These are phyloP conservation scores for Microbotryomycetes sp. DNA, from an alignment of 1,284 basidiomycete species.

Conservation along the genomic window DNA sequence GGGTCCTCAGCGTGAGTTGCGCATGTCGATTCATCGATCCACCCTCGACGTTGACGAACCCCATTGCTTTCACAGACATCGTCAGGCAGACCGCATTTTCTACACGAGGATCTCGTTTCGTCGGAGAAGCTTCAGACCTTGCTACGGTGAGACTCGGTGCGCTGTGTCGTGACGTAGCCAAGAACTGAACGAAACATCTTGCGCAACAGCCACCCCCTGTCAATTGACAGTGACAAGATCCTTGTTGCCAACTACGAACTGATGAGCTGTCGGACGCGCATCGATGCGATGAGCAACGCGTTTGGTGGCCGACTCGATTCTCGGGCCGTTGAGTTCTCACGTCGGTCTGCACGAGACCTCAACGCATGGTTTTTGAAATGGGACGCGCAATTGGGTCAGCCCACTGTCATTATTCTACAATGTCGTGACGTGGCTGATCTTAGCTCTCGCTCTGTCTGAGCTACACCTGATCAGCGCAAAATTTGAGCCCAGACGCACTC, in stretches of 20 bases:
- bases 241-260: slow-evolving; percentile 11
- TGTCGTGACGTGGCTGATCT: too few species aligned
- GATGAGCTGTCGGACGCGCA: slow-evolving; percentile 1
- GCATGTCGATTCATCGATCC: neutral
- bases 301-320: neutral
- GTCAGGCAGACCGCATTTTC: slow-evolving; percentile 6
- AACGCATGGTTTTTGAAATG: slow-evolving; percentile 8
- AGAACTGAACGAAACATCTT: neutral
- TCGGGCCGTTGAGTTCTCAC: slow-evolving; percentile 1
- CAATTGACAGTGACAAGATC: slow-evolving; percentile 4
- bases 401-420: neutral
- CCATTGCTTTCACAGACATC: neutral
- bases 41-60: neutral
- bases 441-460: neutral
- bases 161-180: too few species aligned
- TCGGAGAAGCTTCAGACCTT: slow-evolving; percentile 5
- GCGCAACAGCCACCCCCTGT: slow-evolving; percentile 6
- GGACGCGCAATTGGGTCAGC: slow-evolving; percentile 8
- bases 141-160: neutral
- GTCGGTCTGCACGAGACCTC: slow-evolving; percentile 8
- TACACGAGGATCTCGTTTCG: slow-evolving; percentile 10
- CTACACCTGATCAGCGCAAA: neutral
- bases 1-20: slow-evolving; percentile 5
- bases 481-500: neutral
- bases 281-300: slow-evolving; percentile 1